Evolutionary conservation across 345 rosid species (phyloP).

Genomic region (Viola odorata): DNA sequence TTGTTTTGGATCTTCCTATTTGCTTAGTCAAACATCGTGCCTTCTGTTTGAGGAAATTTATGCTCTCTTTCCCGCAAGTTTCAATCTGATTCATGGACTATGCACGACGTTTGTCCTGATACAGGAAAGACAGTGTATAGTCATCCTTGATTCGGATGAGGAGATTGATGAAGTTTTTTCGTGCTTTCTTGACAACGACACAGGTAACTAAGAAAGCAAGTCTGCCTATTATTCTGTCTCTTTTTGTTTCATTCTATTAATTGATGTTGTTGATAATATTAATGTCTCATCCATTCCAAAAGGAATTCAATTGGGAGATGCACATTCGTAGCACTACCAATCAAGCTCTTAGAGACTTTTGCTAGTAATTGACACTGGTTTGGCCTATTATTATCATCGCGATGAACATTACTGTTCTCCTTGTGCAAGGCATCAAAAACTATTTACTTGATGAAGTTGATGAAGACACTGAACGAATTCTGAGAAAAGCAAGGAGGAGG

Average conservation of each 20-base stretch:
- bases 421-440: constrained; percentile 16
- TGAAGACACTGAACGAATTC: constrained; percentile 56
- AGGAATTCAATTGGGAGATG: neutral
- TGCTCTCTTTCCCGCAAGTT: too few species aligned
- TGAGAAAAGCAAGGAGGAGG: constrained; percentile 82
- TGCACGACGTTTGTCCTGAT: neutral
- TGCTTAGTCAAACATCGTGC: neutral
- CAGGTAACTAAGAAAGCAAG: constrained; percentile 33
- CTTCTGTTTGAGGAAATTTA: neutral
- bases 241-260: too few species aligned
- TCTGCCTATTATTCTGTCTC: too few species aligned
- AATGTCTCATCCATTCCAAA: neutral
- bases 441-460: constrained; percentile 41
- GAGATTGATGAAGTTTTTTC: constrained; percentile 68
- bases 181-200: constrained; percentile 55
- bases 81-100: too few species aligned
- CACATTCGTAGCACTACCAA: neutral
- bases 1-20: neutral
- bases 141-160: constrained; percentile 67
- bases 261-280: neutral
- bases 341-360: neutral
- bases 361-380: neutral
- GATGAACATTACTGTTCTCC: constrained; percentile 7
- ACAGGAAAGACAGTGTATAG: constrained; percentile 44
- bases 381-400: neutral